A percentile compares a stretch with the other conserved stretches of the same genome.
These are phyloP conservation scores for Leccinum variicolor DNA, from an alignment of 768 basidiomycete species.

Conservation along the genomic window DNA sequence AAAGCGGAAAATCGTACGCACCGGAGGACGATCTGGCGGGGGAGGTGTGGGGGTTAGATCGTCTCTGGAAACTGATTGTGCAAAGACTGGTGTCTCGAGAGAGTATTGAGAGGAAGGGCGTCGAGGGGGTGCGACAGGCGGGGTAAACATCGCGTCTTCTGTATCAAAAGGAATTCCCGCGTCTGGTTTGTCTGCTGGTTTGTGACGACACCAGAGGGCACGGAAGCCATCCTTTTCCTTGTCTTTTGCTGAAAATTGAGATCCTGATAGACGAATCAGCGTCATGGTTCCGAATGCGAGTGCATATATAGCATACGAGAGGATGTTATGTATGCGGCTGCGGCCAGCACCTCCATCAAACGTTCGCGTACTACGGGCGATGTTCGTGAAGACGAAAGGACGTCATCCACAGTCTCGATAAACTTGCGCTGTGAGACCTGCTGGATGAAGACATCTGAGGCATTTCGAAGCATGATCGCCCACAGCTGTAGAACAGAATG, in stretches of 20 bases:
- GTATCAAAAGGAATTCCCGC: constrained; percentile 78
- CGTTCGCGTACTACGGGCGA: constrained; percentile 80
- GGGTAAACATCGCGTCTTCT: constrained; percentile 78
- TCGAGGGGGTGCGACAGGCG: constrained; percentile 40
- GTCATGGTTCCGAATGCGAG: too few species aligned
- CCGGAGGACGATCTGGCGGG: constrained; percentile 24
- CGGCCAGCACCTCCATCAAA: constrained; percentile 76
- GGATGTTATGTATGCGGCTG: constrained; percentile 58
- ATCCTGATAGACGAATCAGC: constrained; percentile 14
- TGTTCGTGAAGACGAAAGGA: constrained; percentile 58
- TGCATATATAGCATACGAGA: constrained; percentile 15
- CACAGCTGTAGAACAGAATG: constrained; percentile 52
- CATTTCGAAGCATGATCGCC: constrained; percentile 88
- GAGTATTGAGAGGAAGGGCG: constrained; percentile 31
- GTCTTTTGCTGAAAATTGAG: constrained; percentile 22
- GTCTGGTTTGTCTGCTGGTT: constrained; percentile 77
- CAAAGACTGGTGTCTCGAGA: constrained; percentile 36
- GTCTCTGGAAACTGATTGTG: constrained; percentile 32
- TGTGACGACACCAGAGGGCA: constrained; percentile 76
- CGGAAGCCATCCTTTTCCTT: constrained; percentile 55
- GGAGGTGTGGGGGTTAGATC: constrained; percentile 24
- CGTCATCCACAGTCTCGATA: constrained; percentile 73
- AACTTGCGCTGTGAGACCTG: constrained; percentile 77
- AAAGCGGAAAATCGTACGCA: constrained; percentile 1
- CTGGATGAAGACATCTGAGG: constrained; percentile 64